Evolutionary conservation across 352 stramenopile species (phyloP).

Genomic region (Phytopythium mirpurense): DNA sequence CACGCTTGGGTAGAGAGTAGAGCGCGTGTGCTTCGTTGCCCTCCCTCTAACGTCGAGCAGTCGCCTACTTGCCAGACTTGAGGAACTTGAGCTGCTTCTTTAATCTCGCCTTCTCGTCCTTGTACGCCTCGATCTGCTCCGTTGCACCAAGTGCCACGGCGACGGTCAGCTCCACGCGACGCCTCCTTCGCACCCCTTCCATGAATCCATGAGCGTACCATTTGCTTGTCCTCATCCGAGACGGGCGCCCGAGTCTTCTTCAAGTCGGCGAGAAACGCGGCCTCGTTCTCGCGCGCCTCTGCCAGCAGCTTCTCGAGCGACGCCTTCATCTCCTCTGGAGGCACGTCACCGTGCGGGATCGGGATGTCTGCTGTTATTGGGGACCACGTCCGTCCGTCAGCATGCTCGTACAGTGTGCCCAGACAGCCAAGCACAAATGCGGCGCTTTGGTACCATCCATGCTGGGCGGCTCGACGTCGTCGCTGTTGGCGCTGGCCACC

Average conservation of each 20-base stretch:
- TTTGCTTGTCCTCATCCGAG: slow-evolving; percentile 70
- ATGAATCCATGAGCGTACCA: too few relatives aligned
- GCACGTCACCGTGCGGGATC: slow-evolving; percentile 48
- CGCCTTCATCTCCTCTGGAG: slow-evolving; percentile 56
- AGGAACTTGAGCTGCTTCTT: slow-evolving; percentile 84
- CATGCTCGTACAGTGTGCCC: too few relatives aligned
- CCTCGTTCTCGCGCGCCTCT: slow-evolving; percentile 78
- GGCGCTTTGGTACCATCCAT: slow-evolving; percentile 22
- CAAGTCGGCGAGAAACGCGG: slow-evolving; percentile 68
- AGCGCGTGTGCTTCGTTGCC: not conserved
- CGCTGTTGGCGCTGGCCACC: slow-evolving; percentile 17
- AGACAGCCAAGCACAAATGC: too few relatives aligned
- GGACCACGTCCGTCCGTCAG: too few relatives aligned
- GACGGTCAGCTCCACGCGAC: not conserved
- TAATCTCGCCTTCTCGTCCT: slow-evolving; percentile 79
- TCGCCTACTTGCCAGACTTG: slow-evolving; percentile 48
- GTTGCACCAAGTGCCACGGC: not conserved
- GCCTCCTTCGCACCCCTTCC: not conserved
- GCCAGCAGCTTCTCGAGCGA: slow-evolving; percentile 71
- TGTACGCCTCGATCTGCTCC: slow-evolving; percentile 73
- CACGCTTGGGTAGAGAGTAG: not conserved
- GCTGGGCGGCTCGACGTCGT: slow-evolving; percentile 33
- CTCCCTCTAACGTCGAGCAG: not conserved
- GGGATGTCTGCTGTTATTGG: slow-evolving; percentile 30
- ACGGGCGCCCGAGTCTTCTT: slow-evolving; percentile 45